phyloP scores from a whole-genome alignment of 1,284 basidiomycete genomes.

The Ceratobasidium sp. region DNA sequence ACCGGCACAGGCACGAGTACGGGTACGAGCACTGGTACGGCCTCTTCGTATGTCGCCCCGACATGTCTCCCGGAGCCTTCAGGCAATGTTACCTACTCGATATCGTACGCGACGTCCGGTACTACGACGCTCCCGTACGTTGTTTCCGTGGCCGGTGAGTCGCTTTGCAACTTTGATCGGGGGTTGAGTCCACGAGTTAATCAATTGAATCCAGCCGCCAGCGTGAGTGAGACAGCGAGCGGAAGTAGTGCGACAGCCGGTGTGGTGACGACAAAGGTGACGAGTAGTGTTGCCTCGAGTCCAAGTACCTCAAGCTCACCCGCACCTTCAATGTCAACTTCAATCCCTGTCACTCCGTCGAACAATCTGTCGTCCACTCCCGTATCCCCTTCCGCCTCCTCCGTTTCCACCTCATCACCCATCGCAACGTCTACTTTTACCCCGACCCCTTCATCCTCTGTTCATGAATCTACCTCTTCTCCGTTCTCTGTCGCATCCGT shows the following conservation, averaged over 20 bases:
- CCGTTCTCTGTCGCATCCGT: not conserved
- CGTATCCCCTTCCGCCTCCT: no score
- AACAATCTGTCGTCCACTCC: no score
- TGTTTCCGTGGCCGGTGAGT: slow-evolving; percentile 30
- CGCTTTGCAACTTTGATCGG: not conserved
- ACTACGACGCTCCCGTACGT: slow-evolving; percentile 6
- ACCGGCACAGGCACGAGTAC: slow-evolving; percentile 3
- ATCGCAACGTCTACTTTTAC: not conserved
- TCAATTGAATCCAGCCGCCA: slow-evolving; percentile 9
- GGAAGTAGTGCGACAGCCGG: not conserved
- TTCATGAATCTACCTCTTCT: not conserved
- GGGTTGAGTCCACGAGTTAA: slow-evolving; percentile 4
- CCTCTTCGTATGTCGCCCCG: slow-evolving; percentile 22
- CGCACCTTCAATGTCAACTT: slow-evolving; percentile 10
- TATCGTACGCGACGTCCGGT: slow-evolving; percentile 17
- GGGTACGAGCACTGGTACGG: no score
- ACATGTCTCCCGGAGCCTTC: slow-evolving; percentile 35
- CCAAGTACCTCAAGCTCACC: slow-evolving; percentile 9
- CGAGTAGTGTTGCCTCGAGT: not conserved
- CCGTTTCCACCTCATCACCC: not conserved
- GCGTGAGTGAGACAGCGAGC: slow-evolving; percentile 9
- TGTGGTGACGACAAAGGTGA: slow-evolving; percentile 17
- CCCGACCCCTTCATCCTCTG: slow-evolving; percentile 10
- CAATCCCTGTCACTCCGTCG: not conserved
- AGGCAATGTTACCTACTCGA: slow-evolving; percentile 30